Evolutionary conservation across 495 filamentous ascomycete genomes (phyloP).

Genomic region (Pseudoneurospora amorphoporcata): DNA sequence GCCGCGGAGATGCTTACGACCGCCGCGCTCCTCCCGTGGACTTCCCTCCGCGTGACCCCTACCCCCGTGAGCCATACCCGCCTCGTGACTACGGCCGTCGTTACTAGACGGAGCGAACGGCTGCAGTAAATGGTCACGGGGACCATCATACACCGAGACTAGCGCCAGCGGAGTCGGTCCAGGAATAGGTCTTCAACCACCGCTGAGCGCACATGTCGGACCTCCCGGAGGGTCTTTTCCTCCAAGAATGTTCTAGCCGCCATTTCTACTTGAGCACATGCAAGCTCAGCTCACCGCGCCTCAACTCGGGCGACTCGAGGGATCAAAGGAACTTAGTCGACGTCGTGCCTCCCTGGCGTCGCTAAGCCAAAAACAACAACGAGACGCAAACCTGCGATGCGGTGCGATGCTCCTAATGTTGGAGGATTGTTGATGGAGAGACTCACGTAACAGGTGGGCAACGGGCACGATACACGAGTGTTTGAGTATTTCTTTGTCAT

Average conservation of each 20-base stretch:
- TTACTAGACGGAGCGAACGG: constrained; percentile 18
- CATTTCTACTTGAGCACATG: too few relatives aligned
- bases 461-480: neutral
- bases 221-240: too few relatives aligned
- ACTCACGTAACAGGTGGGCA: neutral
- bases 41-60: constrained; percentile 42
- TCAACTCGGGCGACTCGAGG: too few relatives aligned
- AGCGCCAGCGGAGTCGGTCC: neutral
- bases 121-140: neutral
- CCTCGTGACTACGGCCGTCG: constrained; percentile 39
- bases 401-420: neutral
- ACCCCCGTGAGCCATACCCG: constrained; percentile 38
- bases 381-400: neutral
- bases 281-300: too few relatives aligned
- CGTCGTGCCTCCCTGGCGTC: neutral
- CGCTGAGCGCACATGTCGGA: too few relatives aligned
- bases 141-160: neutral
- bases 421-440: neutral
- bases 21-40: constrained; percentile 45
- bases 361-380: neutral
- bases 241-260: too few relatives aligned
- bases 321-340: too few relatives aligned
- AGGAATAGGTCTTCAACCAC: neutral
- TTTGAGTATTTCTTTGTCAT: neutral
- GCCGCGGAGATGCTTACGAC: constrained; percentile 43